Evolutionary conservation across 495 filamentous ascomycete species (phyloP).

Genomic region (Bacidia gigantensis): DNA sequence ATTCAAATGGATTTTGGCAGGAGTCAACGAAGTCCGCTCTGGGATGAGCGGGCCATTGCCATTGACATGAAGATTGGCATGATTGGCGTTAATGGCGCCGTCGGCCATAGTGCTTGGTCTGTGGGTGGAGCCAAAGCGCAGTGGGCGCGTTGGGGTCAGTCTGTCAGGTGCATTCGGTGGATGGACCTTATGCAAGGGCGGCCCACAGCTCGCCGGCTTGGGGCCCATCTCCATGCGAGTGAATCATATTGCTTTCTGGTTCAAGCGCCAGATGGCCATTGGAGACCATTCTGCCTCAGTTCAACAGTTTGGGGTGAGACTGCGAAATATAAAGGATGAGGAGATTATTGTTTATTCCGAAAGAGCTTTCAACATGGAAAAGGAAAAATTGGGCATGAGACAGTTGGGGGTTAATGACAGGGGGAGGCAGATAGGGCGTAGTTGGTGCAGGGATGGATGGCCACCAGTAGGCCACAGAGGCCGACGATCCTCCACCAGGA

Average conservation of each 20-base stretch:
- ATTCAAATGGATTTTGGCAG: conserved; percentile 5
- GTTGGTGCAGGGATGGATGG: neutral
- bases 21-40: conserved; percentile 11
- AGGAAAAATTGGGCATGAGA: neutral
- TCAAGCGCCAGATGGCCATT: neutral
- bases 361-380: neutral
- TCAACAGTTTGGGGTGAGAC: neutral
- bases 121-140: neutral
- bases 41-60: conserved; percentile 13
- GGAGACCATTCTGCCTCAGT: neutral
- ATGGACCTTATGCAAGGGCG: conserved; percentile 7
- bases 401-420: neutral
- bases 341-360: neutral
- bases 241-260: neutral
- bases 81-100: neutral
- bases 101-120: neutral
- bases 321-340: neutral
- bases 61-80: no score
- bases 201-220: neutral
- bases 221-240: neutral
- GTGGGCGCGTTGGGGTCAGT: neutral
- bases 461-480: no score
- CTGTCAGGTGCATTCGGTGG: neutral
- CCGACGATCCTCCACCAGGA: neutral
- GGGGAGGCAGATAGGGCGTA: neutral